Evolutionary conservation across 768 basidiomycete species (phyloP), one percentile per base, ranked within the genome.

Genomic region (Strobilomyces echinocephalus): DNA sequence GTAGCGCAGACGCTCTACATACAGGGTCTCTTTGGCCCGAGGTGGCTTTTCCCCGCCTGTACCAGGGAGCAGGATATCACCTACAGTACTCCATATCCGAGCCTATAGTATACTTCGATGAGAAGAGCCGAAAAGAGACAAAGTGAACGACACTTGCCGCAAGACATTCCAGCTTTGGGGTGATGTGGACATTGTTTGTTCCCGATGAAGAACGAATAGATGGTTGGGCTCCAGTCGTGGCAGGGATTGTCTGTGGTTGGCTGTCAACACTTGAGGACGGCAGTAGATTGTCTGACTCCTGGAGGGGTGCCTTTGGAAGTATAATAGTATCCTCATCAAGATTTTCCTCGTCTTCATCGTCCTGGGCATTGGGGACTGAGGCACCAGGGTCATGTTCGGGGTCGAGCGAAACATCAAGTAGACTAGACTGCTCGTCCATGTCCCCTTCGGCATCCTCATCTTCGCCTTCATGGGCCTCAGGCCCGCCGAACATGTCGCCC

Each of bases 31-130:
- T 60, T 81, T 82, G 26, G 80, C 77, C 26, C 69, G 73, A 34
- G 78, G 78, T 24, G 78, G 75, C 50, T 74, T 77, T 49, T 65
- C 72, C 14, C 66, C 68, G 40, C 57, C 57, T 60, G 79, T 72
- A 14, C 79, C 80, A 16, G 82, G 80, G 71, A 80, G 77, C 16
- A 90, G 74, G 34, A 83, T 71, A 42, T 89, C 87, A 18, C 83
- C 80, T 11, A 84, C 73, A 10, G 83, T 80, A 11, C 73, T 55
- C 85, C 87, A 87, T 57, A 91, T 84, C 62, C 82, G 88, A 26
- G 76, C 64, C 89, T 91, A 58, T 8, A 36, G 4, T 5, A 12
- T 12, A 5, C 10, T 38, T 55, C 30, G 46, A 28, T 5, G 20
- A 50, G 43, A 2, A 42, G 15, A 12, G 5, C 3, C 20, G 16